Base-by-base conservation (phyloP, 306 rosid genomes). In the Dalbergia oliveri region DNA sequence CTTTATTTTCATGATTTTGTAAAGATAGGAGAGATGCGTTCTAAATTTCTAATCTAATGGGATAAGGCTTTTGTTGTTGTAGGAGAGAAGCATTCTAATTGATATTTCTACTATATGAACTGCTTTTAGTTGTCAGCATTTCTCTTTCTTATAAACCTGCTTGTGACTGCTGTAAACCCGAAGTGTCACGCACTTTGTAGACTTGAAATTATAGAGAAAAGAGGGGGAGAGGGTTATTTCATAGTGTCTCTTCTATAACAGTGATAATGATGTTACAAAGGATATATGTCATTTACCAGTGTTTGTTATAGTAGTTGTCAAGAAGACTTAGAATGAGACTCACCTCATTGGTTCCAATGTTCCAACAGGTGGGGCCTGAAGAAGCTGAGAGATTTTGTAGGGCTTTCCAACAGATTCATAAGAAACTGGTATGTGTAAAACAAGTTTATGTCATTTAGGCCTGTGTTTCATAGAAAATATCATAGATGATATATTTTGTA, bases 311-410 rank as follows among this genome's bases (percentile, higher is more conserved):
- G 26, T 37, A 57, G 33, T 12, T 63, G 18, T 63, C 16, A 56
- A 41, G 65, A 78, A 49, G 21, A 76, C 45, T 11, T 58, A 8
- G 39, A 67, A 49, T 62, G 77, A 69, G 62, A 45, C 64, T 79
- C 37, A 41, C 13, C 41, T 79, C 34, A 58, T 31, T 61, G 73
- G 57, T 85, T 84, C 78, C 69, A 44, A 31, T 83, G 51, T 84
- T 87, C 53, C 75, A 18, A 79, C 83, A 93, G 97, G 87, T 93
- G 41, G 97, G 89, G 14, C 69, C 82, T 18, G 87, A 84, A 68
- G 90, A 88, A 84, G 98, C 92, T 0, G 98, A 90, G 79, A 91
- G 78, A 77, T 90, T 91, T 88, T 91, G 94, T 91, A 79, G 87
- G 84, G 87, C 92, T 3, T 93, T 93, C 82, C 94, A 85, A 78